Percentiles rank a stretch among this genome's conserved stretches.
Conservation (phyloP, 2,329 filamentous ascomycete species). For the Beauveria caledonica region DNA sequence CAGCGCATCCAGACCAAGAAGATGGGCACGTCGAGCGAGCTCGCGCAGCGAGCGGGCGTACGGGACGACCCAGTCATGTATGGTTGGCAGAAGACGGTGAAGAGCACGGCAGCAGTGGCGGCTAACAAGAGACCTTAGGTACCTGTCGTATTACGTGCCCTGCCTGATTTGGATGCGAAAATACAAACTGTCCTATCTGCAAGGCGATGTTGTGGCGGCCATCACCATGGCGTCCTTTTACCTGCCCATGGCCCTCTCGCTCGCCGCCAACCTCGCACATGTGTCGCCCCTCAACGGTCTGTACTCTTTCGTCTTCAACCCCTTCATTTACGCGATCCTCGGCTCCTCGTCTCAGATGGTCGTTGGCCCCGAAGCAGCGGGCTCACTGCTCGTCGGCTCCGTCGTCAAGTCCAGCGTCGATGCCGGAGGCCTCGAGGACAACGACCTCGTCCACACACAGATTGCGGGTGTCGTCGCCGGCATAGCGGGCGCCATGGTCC, state of each 20-base stretch:
- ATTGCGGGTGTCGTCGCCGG: constrained; percentile 84
- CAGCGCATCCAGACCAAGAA: constrained; percentile 52
- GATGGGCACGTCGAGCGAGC: constrained; percentile 62
- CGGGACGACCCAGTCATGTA: constrained; percentile 68
- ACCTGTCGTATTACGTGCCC: constrained; percentile 87
- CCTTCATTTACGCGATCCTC: constrained; percentile 80
- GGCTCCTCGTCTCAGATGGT: constrained; percentile 91
- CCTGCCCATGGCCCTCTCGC: constrained; percentile 91
- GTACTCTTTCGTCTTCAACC: constrained; percentile 90
- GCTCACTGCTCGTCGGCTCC: constrained; percentile 80
- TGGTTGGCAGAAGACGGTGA: constrained; percentile 20
- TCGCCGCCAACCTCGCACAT: constrained; percentile 86
- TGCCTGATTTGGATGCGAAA: constrained; percentile 84
- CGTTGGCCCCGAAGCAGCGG: constrained; percentile 89
- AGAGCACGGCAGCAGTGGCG: background rate
- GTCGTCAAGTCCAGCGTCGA: constrained; percentile 74
- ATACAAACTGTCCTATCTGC: constrained; percentile 73
- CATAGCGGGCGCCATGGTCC: constrained; percentile 78
- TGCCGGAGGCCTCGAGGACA: constrained; percentile 56
- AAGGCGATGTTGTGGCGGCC: constrained; percentile 80
- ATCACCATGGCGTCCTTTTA: constrained; percentile 98
- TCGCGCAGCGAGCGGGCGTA: constrained; percentile 66
- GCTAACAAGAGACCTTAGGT: constrained; percentile 42
- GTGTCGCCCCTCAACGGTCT: constrained; percentile 89
- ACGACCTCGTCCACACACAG: constrained; percentile 61